phyloP scores from a whole-genome alignment of 768 basidiomycete genomes.

The Tulasnella sp. region DNA sequence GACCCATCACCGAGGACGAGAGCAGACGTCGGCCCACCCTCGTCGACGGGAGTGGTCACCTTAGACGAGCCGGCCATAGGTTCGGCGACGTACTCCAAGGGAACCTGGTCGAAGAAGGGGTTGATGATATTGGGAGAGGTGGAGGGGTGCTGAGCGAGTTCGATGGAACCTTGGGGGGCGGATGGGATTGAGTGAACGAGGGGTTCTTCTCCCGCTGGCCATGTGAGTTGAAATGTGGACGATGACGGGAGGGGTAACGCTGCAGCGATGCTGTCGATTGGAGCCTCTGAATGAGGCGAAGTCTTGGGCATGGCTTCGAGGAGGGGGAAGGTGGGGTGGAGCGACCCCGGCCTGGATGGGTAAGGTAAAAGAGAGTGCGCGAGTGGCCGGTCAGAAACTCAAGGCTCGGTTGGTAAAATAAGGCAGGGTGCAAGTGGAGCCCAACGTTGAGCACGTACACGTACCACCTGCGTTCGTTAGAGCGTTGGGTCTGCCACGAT shows the following conservation, averaged over 20 bases:
- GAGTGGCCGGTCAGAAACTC: neutral
- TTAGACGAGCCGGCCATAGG: neutral
- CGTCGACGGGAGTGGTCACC: neutral
- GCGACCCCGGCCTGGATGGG: neutral
- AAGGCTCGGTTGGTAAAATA: neutral
- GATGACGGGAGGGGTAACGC: neutral
- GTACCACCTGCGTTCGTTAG: neutral
- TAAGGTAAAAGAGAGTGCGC: neutral
- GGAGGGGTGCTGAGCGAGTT: neutral
- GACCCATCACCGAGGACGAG: neutral
- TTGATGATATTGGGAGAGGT: neutral
- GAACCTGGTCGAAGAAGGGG: constrained; percentile 1
- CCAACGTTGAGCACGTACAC: neutral
- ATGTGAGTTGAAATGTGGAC: constrained; percentile 11
- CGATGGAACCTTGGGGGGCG: neutral
- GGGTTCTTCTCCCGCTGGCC: constrained; percentile 12
- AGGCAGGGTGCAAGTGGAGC: neutral
- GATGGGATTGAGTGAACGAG: constrained; percentile 3
- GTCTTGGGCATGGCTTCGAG: constrained; percentile 3
- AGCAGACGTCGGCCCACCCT: neutral
- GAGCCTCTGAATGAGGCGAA: neutral
- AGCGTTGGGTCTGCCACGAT: neutral
- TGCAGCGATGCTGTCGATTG: constrained; percentile 3
- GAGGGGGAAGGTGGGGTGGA: neutral
- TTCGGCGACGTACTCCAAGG: neutral